Percentiles rank a stretch among this genome's conserved stretches.
Conservation (phyloP, 1,139 yeast genomes). For the Hansenula lynferdii region DNA sequence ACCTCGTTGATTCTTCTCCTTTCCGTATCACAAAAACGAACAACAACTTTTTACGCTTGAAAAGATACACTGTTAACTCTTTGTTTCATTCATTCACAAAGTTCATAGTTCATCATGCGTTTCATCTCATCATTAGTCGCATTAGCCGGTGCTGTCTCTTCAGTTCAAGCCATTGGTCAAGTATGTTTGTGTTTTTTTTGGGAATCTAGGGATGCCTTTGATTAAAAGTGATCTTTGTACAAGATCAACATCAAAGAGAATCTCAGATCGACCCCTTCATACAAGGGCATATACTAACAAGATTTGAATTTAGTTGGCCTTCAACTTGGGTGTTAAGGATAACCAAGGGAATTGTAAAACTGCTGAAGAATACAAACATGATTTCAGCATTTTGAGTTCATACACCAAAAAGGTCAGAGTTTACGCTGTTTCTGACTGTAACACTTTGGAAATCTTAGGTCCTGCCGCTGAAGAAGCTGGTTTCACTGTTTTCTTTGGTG, state of each 20-base stretch:
- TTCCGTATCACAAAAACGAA: no score
- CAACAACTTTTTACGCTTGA: no score
- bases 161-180: constrained; percentile 21
- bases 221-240: no score
- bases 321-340: constrained; percentile 75
- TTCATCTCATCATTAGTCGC: constrained; percentile 13
- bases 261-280: no score
- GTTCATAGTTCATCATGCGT: constrained; percentile 21
- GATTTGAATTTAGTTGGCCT: constrained; percentile 41
- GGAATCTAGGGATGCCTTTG: no score
- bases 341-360: constrained; percentile 70
- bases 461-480: constrained; percentile 81
- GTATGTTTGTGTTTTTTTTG: neutral
- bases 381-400: constrained; percentile 49
- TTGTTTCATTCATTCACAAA: constrained; percentile 16
- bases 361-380: constrained; percentile 59
- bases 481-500: constrained; percentile 68
- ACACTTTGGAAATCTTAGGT: constrained; percentile 74
- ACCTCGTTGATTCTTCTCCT: neutral
- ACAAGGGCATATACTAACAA: constrained; percentile 28
- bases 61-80: no score
- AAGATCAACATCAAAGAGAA: neutral
- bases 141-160: constrained; percentile 17
- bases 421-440: constrained; percentile 85
- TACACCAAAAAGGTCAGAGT: constrained; percentile 67